A percentile compares a stretch with the other conserved stretches of the same genome.
phyloP scores from a whole-genome alignment of 352 stramenopile species.

The Pythium phragmitis region DNA sequence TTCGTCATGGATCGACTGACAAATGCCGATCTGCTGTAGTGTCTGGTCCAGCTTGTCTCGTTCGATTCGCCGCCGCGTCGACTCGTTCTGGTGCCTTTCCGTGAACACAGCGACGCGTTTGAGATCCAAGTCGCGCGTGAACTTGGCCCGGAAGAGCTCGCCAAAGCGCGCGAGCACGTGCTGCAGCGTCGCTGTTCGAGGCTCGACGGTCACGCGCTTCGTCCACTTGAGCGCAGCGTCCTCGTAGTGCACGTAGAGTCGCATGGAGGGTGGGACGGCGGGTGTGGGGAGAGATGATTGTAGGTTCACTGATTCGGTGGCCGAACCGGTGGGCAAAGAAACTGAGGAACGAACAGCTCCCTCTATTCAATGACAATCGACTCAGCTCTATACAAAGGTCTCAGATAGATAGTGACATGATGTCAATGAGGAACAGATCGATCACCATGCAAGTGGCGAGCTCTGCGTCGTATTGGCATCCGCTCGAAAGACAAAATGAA shows the following conservation, averaged over 20 bases:
- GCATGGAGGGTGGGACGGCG: constrained; percentile 17
- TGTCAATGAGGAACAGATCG: neutral
- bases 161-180: constrained; percentile 43
- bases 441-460: neutral
- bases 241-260: constrained; percentile 76
- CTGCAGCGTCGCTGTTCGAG: constrained; percentile 32
- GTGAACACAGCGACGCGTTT: constrained; percentile 41
- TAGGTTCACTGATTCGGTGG: neutral
- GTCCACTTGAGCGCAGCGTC: constrained; percentile 39
- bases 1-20: neutral
- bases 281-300: neutral
- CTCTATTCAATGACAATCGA: neutral
- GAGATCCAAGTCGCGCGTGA: constrained; percentile 30
- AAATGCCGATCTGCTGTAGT: constrained; percentile 24
- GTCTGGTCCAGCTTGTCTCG: constrained; percentile 17
- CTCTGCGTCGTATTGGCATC: neutral
- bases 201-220: constrained; percentile 43
- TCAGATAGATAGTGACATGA: neutral
- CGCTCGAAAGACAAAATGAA: constrained; percentile 16
- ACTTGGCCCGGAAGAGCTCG: constrained; percentile 43
- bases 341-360: constrained; percentile 5
- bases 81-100: constrained; percentile 40
- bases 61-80: constrained; percentile 21
- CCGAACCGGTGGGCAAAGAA: constrained; percentile 2
- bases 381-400: neutral